Evolutionary conservation across 352 stramenopile species (phyloP).

Genomic region (Pythium dissotocum): DNA sequence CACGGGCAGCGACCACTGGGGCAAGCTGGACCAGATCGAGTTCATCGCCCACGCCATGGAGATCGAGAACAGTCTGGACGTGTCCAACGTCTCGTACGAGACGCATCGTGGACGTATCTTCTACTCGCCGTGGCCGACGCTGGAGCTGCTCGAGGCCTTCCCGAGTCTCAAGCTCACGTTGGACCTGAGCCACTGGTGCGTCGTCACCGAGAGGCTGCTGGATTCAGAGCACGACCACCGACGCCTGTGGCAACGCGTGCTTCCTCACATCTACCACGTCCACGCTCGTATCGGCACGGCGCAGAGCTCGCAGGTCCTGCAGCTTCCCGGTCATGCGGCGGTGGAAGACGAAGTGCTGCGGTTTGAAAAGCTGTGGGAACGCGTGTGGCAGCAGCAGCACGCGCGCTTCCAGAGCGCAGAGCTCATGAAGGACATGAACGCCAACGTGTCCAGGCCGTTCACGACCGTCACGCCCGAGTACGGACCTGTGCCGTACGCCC

Average conservation of each 20-base stretch:
- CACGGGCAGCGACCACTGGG: conserved; percentile 62
- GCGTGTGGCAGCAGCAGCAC: conserved; percentile 46
- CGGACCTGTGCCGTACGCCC: conserved; percentile 64
- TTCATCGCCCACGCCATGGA: conserved; percentile 53
- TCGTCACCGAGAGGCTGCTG: conserved; percentile 61
- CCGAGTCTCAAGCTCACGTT: conserved; percentile 65
- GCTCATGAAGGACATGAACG: conserved; percentile 10
- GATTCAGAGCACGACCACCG: conserved; percentile 43
- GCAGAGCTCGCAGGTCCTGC: conserved; percentile 51
- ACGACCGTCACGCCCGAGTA: conserved; percentile 78
- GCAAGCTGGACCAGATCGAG: conserved; percentile 41
- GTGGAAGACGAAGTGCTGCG: conserved; percentile 38
- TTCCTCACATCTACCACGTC: conserved; percentile 61
- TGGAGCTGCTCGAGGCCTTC: conserved; percentile 59
- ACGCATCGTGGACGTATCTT: conserved; percentile 69
- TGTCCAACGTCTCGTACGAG: conserved; percentile 49
- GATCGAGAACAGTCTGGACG: conserved; percentile 39
- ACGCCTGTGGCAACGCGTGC: conserved; percentile 44
- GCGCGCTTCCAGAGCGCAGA: conserved; percentile 16
- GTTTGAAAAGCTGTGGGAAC: conserved; percentile 57
- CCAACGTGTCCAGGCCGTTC: conserved; percentile 16
- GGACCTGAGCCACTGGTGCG: conserved; percentile 69
- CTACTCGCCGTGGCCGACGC: conserved; percentile 69
- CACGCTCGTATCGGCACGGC: conserved; percentile 59
- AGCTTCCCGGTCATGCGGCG: conserved; percentile 33